These are phyloP conservation scores for Harringtonia aguacate DNA, from an alignment of 2,329 filamentous ascomycete genomes.

Conservation along the genomic window DNA sequence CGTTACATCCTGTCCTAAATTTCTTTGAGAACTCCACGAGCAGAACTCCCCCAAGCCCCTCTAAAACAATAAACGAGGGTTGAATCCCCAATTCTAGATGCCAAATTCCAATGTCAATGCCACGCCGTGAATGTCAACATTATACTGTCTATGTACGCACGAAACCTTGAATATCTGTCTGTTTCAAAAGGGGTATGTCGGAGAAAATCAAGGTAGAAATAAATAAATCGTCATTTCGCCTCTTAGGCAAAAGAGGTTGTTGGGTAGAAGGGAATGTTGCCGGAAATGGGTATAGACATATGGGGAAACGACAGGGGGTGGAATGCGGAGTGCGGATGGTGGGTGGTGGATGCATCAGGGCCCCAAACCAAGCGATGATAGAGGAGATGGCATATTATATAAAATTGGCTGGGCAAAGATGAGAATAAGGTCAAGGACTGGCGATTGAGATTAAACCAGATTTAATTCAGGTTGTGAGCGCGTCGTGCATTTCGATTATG, in stretches of 20 bases:
- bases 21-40: not conserved
- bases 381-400: too few relatives aligned
- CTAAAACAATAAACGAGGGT: not conserved
- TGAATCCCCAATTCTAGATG: not conserved
- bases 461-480: not conserved
- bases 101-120: slow-evolving; percentile 36
- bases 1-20: not conserved
- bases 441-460: slow-evolving; percentile 6
- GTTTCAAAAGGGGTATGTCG: slow-evolving; percentile 7
- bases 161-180: slow-evolving; percentile 22
- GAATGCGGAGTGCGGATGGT: too few relatives aligned
- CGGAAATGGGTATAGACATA: not conserved
- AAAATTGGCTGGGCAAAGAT: not conserved
- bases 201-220: not conserved
- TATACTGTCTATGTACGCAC: slow-evolving; percentile 38
- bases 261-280: slow-evolving; percentile 19
- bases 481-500: slow-evolving; percentile 6
- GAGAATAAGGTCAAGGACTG: slow-evolving; percentile 1
- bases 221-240: slow-evolving; percentile 14
- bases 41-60: not conserved
- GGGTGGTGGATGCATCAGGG: too few relatives aligned
- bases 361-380: too few relatives aligned
- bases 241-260: slow-evolving; percentile 12
- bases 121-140: slow-evolving; percentile 38
- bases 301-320: too few relatives aligned